Evolutionary conservation across 1,139 yeast genomes (phyloP), one percentile per base, ranked within the genome.

Genomic region (Blastobotrys illinoisensis): DNA sequence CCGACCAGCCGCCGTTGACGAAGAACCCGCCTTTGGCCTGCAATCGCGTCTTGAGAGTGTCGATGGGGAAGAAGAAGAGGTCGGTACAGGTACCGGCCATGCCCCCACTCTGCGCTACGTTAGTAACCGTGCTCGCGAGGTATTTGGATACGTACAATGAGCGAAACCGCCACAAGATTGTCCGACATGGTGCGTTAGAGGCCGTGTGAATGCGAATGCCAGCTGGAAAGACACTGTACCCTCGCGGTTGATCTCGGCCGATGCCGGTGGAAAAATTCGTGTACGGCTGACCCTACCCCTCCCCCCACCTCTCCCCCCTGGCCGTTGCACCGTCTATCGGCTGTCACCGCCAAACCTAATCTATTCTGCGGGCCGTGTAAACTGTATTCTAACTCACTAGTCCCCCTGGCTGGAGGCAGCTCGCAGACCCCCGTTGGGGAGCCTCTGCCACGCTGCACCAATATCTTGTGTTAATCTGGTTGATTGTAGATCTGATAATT

Each of bases 41-140:
- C 16, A 93, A 74, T 56, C 99, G 75, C 0, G 99, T 93, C 72
- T 93, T 93, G 59, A 93, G 65, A 1, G 99, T 95, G 64, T 95
- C 99, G 48, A 93, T 88, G 9, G 99, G 99, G 75, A 93, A 93
- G 71, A 93, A 93, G 7, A 88, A 90, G 49, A 93, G 75, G 72
- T 93, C 99, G 0, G 97, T 91, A 5, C 95, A 85, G 2, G 97
- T 91, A 11, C 99, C 99, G 1, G 99, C 97, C 61, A 95, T 85
- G 16, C 89, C 99, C 48, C 99, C 99, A 66, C 95, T 83, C 83
- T 83, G 57, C 9, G 55, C 49, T 59, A n/a, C 19, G n/a, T 18
- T 18, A 19, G 23, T 44, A 18, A 46, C 13, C 20, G n/a, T 36
- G 3, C 44, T 47, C 11, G 16, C 24, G 16, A 14, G 18, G 16